Evolutionary conservation across 768 basidiomycete genomes (phyloP).

Genomic region (Macrolepiota dolichaula): DNA sequence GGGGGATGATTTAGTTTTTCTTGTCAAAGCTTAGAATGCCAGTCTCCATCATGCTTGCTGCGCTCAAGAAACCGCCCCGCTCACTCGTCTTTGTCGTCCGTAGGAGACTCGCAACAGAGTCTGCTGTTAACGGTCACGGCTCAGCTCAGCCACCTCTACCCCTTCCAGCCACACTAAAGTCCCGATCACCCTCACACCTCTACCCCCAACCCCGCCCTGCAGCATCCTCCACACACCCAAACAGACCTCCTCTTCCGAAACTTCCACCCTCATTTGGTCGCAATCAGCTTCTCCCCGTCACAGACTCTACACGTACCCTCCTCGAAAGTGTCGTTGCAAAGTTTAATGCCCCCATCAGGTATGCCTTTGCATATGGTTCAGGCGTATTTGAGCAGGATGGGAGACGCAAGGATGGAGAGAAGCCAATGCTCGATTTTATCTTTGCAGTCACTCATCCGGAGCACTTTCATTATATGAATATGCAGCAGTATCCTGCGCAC

Average conservation of each 20-base stretch:
- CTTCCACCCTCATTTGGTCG: constrained; percentile 74
- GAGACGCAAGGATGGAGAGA: constrained; percentile 26
- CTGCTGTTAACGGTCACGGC: constrained; percentile 24
- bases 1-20: constrained; percentile 13
- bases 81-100: constrained; percentile 29
- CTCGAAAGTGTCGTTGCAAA: constrained; percentile 75
- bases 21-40: background rate
- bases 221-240: constrained; percentile 24
- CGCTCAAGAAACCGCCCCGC: constrained; percentile 8
- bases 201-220: constrained; percentile 48
- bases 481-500: constrained; percentile 87
- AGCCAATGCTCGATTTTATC: constrained; percentile 93
- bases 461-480: constrained; percentile 95
- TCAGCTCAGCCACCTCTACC: constrained; percentile 9
- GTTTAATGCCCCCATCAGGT: constrained; percentile 90
- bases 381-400: constrained; percentile 95
- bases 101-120: constrained; percentile 39
- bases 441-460: constrained; percentile 92
- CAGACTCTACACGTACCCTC: constrained; percentile 74
- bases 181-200: constrained; percentile 33
- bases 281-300: constrained; percentile 79
- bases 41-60: constrained; percentile 3
- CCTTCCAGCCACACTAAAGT: constrained; percentile 13
- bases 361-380: constrained; percentile 96
- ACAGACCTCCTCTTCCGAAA: constrained; percentile 36